Evolutionary conservation across 2,329 filamentous ascomycete genomes (phyloP).

Genomic region (Ceratocystis smalleyi): DNA sequence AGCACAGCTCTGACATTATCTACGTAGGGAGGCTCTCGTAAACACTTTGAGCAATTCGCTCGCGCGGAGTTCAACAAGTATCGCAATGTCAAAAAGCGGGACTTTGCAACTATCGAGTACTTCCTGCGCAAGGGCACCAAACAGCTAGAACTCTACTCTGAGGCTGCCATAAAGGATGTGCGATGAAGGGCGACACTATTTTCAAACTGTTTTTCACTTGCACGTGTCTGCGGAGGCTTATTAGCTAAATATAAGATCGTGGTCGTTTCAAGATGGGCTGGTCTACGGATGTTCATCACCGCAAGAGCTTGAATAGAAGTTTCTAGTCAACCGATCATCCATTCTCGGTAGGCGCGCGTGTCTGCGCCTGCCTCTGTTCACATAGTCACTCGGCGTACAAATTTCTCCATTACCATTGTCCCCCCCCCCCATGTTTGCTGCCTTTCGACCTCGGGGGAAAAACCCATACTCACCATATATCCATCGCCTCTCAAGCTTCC

Average conservation of each 20-base stretch:
- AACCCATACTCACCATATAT: not conserved
- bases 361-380: not conserved
- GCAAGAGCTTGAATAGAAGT: not conserved
- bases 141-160: constrained; percentile 70
- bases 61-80: constrained; percentile 64
- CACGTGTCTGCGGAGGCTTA: too few relatives aligned
- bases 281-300: not conserved
- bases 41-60: constrained; percentile 48
- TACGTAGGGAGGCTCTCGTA: constrained; percentile 27
- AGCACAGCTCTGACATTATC: too few relatives aligned
- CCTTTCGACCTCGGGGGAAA: not conserved
- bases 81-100: constrained; percentile 56
- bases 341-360: not conserved
- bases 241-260: too few relatives aligned
- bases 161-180: constrained; percentile 66
- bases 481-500: not conserved
- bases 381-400: not conserved
- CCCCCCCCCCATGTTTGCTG: too few relatives aligned
- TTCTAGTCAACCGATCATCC: not conserved
- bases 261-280: not conserved
- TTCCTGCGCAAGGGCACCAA: constrained; percentile 64
- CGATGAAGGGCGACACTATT: constrained; percentile 22
- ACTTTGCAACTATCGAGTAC: constrained; percentile 76
- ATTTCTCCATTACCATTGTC: not conserved
- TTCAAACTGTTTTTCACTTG: too few relatives aligned